phyloP scores from a whole-genome alignment of 2,329 filamentous ascomycete species.

The Colletotrichum cordylinicola region DNA sequence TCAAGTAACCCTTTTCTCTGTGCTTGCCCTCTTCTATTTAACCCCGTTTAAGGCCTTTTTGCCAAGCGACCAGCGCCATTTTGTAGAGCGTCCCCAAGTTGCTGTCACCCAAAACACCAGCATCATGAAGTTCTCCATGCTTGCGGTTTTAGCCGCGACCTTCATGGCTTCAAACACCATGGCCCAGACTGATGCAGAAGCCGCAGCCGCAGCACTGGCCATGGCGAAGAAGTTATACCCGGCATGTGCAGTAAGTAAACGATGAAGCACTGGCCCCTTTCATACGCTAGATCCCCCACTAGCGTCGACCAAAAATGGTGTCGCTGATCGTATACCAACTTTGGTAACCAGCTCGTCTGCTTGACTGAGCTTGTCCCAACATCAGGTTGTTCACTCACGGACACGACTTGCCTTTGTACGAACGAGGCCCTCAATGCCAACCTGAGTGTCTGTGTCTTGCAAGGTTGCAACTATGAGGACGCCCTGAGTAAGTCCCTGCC shows the following conservation, averaged over 20 bases:
- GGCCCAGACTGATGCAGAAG: not conserved
- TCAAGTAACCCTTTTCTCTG: not conserved
- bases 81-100: not conserved
- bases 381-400: conserved; percentile 17
- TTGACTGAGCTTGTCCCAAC: conserved; percentile 9
- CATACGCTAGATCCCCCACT: not conserved
- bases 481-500: not conserved
- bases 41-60: not conserved
- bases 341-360: conserved; percentile 20
- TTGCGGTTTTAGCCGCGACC: not conserved
- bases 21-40: not conserved
- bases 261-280: not conserved
- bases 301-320: not conserved
- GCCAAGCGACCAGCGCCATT: not conserved
- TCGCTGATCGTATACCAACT: not conserved
- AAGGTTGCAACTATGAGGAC: conserved; percentile 23
- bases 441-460: conserved; percentile 20
- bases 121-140: not conserved
- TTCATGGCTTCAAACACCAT: not conserved
- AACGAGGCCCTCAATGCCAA: conserved; percentile 24
- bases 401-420: conserved; percentile 24
- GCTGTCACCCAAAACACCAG: not conserved
- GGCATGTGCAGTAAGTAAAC: conserved; percentile 21
- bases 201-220: not conserved
- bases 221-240: conserved; percentile 18